These are phyloP conservation scores for Hippophae tibetana DNA, from an alignment of 306 rosid species.

Conservation along the genomic window DNA sequence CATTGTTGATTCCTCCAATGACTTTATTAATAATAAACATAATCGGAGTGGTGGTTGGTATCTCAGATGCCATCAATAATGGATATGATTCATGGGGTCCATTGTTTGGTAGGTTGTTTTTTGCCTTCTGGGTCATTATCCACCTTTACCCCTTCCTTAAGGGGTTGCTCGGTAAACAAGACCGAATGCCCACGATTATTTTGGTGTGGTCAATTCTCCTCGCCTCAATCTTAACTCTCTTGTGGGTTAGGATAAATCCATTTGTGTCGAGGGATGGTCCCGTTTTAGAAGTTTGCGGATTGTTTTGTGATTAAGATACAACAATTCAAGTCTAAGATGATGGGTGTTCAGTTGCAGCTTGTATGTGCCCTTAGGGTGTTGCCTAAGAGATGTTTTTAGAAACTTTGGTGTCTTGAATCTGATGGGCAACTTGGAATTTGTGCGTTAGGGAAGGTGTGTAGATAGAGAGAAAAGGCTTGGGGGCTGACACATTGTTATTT, in stretches of 20 bases:
- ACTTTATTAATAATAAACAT: conserved; percentile 71
- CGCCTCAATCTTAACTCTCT: conserved; percentile 76
- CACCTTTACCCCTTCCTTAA: conserved; percentile 95
- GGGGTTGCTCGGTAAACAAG: conserved; percentile 74
- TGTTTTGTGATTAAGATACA: conserved; percentile 53
- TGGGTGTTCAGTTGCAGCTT: too few relatives aligned
- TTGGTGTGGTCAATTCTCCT: conserved; percentile 90
- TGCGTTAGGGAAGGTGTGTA: conserved; percentile 35
- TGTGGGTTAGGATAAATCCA: conserved; percentile 92
- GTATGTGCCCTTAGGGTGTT: conserved; percentile 8
- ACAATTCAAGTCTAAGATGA: conserved; percentile 15
- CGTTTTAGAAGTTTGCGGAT: conserved; percentile 73
- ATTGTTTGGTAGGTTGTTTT: conserved; percentile 88
- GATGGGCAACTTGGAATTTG: conserved; percentile 22
- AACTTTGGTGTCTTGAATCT: conserved; percentile 24
- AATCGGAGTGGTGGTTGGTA: conserved; percentile 74
- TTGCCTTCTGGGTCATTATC: conserved; percentile 81
- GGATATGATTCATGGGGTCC: conserved; percentile 98
- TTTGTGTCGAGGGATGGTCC: conserved; percentile 77
- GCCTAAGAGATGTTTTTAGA: conserved; percentile 20
- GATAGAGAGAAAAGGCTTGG: conserved; percentile 29
- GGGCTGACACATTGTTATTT: conserved; percentile 52
- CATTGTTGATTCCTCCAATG: conserved; percentile 73
- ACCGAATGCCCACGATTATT: conserved; percentile 76
- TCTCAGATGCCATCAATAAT: conserved; percentile 85